Conservation (phyloP, 2,329 filamentous ascomycete species). For the Colletotrichum eleusines region DNA sequence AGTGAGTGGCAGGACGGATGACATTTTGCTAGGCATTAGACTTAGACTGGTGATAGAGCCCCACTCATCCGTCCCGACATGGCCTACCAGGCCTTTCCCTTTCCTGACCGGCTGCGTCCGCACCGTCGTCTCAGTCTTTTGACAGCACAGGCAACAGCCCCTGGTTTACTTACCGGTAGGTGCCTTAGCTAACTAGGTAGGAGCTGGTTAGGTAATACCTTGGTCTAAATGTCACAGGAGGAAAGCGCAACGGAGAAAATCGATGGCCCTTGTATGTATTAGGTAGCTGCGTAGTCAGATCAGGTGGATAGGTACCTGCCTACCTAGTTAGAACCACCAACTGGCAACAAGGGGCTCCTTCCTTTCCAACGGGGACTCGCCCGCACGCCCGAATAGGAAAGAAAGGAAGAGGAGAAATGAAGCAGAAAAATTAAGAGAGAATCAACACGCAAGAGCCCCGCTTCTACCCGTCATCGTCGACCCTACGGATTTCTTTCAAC, state of each 20-base stretch:
- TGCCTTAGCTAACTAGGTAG: too few relatives aligned
- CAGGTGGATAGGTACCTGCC: too few relatives aligned
- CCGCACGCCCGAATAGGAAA: not conserved
- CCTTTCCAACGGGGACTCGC: not conserved
- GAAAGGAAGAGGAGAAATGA: not conserved
- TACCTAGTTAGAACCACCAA: too few relatives aligned
- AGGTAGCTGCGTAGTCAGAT: too few relatives aligned
- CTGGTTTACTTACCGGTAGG: constrained; percentile 15
- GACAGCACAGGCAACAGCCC: constrained; percentile 29
- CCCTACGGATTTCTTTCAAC: constrained; percentile 14
- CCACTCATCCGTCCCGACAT: constrained; percentile 4
- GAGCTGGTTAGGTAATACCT: too few relatives aligned
- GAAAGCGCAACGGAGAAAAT: not conserved
- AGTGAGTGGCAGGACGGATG: not conserved
- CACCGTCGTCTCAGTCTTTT: constrained; percentile 1
- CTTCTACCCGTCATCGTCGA: constrained; percentile 9
- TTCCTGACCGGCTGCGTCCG: constrained; percentile 12
- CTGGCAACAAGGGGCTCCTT: not conserved
- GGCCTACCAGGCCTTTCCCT: not conserved
- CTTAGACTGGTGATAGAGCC: not conserved
- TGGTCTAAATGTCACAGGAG: not conserved
- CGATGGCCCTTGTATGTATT: not conserved
- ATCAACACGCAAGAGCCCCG: not conserved
- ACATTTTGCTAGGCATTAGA: not conserved
- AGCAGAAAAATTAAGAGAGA: not conserved